These are phyloP conservation scores for Thelonectria rubi DNA, from an alignment of 2,329 filamentous ascomycete genomes.

Conservation along the genomic window DNA sequence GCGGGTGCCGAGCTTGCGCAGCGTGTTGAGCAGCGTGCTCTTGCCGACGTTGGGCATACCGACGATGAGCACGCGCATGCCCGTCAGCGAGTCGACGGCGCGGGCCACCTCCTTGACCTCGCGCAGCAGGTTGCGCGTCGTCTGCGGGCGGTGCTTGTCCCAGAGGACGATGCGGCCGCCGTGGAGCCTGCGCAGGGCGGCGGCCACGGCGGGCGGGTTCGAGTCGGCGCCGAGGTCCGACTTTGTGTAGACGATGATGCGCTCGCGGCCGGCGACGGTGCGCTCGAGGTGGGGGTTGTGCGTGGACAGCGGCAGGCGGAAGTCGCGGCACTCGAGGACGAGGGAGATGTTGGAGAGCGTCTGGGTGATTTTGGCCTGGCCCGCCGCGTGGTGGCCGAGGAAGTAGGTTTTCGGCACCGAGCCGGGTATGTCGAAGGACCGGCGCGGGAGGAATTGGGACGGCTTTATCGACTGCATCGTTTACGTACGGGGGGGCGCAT, in stretches of 20 bases:
- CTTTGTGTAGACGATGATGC: conserved; percentile 92
- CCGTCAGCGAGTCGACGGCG: conserved; percentile 69
- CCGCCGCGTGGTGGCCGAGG: conserved; percentile 89
- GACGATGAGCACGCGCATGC: conserved; percentile 86
- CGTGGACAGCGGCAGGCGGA: conserved; percentile 86
- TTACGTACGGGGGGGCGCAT: background rate
- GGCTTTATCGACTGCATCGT: conserved; percentile 1
- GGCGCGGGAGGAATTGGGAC: conserved; percentile 74
- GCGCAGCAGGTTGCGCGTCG: conserved; percentile 52
- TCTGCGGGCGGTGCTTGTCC: conserved; percentile 47
- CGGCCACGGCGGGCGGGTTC: conserved; percentile 36
- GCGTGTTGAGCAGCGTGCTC: conserved; percentile 88
- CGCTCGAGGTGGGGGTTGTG: conserved; percentile 90
- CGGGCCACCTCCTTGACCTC: conserved; percentile 47
- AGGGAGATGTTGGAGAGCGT: conserved; percentile 84
- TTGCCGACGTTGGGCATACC: conserved; percentile 99
- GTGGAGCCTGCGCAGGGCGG: conserved; percentile 47
- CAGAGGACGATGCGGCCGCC: conserved; percentile 55
- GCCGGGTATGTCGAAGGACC: conserved; percentile 73
- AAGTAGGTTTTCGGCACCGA: conserved; percentile 91
- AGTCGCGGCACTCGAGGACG: conserved; percentile 94
- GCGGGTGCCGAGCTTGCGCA: conserved; percentile 71
- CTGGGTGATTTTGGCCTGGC: conserved; percentile 79
- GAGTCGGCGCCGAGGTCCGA: conserved; percentile 70
- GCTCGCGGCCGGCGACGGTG: conserved; percentile 74